Evolutionary conservation across 371 early-diverging fungal species (phyloP).

Genomic region (Apophysomyces ossiformis): DNA sequence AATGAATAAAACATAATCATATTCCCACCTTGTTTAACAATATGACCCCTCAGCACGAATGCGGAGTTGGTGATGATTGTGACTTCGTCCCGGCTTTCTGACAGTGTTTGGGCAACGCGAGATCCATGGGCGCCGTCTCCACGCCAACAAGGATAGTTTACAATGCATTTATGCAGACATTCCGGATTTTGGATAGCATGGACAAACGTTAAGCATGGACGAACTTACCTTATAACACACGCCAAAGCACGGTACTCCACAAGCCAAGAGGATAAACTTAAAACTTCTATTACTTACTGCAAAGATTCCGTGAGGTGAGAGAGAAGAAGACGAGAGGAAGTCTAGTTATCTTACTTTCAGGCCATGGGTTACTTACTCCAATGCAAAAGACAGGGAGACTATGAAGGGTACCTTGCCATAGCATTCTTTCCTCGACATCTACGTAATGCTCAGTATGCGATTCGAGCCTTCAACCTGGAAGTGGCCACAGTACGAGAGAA

Average conservation of each 20-base stretch:
- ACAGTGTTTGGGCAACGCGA: too few relatives aligned
- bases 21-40: too few relatives aligned
- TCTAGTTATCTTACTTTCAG: too few relatives aligned
- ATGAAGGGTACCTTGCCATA: conserved; percentile 76
- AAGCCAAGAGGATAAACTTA: conserved; percentile 16
- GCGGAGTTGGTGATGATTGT: background rate
- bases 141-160: background rate
- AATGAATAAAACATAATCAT: background rate
- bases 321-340: background rate
- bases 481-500: conserved; percentile 78
- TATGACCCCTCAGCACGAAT: background rate
- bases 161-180: conserved; percentile 3
- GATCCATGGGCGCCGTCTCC: too few relatives aligned
- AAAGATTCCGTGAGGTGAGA: conserved; percentile 48
- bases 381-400: conserved; percentile 62
- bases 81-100: too few relatives aligned
- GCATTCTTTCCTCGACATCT: conserved; percentile 72
- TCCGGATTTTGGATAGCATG: conserved; percentile 2
- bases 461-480: conserved; percentile 91
- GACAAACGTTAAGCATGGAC: background rate
- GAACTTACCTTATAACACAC: too few relatives aligned
- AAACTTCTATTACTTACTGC: conserved; percentile 39
- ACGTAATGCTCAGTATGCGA: conserved; percentile 72
- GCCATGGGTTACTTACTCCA: too few relatives aligned
- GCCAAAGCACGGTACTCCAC: background rate